phyloP scores from a whole-genome alignment of 2,329 filamentous ascomycete species.

The Lasiodiplodia theobromae region DNA sequence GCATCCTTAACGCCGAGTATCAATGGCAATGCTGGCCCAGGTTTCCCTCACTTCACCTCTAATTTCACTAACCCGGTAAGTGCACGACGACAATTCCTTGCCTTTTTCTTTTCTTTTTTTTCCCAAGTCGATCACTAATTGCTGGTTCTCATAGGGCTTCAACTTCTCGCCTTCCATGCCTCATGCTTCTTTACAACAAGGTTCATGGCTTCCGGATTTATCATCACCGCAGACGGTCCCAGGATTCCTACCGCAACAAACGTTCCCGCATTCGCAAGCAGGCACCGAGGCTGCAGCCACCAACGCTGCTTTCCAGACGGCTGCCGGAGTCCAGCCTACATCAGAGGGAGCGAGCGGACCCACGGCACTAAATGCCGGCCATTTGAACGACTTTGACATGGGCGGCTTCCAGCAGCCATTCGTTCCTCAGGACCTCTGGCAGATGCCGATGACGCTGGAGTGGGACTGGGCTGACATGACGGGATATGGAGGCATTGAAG shows the following conservation, averaged over 20 bases:
- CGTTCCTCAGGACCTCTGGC: conserved; percentile 91
- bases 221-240: conserved; percentile 15
- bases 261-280: conserved; percentile 12
- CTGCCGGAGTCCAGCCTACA: neutral
- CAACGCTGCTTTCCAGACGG: neutral
- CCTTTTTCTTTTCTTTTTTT: neutral
- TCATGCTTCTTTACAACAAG: conserved; percentile 44
- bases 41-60: conserved; percentile 10
- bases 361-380: conserved; percentile 18
- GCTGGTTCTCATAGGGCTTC: conserved; percentile 38
- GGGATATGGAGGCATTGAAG: conserved; percentile 44
- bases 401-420: conserved; percentile 78
- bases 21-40: conserved; percentile 7
- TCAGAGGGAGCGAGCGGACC: conserved; percentile 16
- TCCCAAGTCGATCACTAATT: neutral
- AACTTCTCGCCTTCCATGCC: conserved; percentile 50
- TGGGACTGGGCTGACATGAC: conserved; percentile 76
- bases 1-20: neutral
- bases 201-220: conserved; percentile 27
- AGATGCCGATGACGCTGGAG: conserved; percentile 94
- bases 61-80: conserved; percentile 26
- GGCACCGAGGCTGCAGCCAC: neutral
- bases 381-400: conserved; percentile 19
- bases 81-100: neutral
- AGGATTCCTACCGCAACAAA: conserved; percentile 21